Evolutionary conservation across 179 eudicot species (phyloP).

Genomic region (Beta lomatogona): DNA sequence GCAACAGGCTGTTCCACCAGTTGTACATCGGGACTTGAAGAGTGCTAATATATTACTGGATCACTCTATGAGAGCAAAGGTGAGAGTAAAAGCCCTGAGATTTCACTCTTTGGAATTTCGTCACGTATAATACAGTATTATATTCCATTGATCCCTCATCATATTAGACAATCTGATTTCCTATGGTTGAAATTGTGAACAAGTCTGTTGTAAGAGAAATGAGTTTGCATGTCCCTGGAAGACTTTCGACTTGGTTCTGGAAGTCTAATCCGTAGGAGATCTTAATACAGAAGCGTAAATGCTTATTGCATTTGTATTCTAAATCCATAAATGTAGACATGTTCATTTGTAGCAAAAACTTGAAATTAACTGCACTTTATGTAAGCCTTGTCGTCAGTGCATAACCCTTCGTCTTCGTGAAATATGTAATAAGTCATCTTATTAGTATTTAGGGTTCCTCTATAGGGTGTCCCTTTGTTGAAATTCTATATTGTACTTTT

Average conservation of each 20-base stretch:
- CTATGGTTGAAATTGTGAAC: background rate
- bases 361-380: background rate
- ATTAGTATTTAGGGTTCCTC: no score
- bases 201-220: background rate
- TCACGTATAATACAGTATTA: background rate
- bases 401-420: background rate
- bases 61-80: constrained; percentile 89
- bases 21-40: constrained; percentile 93
- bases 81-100: constrained; percentile 19
- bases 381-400: background rate
- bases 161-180: background rate
- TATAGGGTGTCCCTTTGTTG: no score
- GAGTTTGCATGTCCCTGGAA: background rate
- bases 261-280: background rate
- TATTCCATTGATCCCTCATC: background rate
- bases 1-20: constrained; percentile 96
- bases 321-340: no score
- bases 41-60: constrained; percentile 91
- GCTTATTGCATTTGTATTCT: background rate
- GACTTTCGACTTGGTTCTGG: background rate
- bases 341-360: background rate
- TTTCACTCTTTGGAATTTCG: background rate
- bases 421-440: background rate
- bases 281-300: background rate
- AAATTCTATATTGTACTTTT: no score